Evolutionary conservation across 352 stramenopile species (phyloP).

Genomic region (Globisporangium nodosum): DNA sequence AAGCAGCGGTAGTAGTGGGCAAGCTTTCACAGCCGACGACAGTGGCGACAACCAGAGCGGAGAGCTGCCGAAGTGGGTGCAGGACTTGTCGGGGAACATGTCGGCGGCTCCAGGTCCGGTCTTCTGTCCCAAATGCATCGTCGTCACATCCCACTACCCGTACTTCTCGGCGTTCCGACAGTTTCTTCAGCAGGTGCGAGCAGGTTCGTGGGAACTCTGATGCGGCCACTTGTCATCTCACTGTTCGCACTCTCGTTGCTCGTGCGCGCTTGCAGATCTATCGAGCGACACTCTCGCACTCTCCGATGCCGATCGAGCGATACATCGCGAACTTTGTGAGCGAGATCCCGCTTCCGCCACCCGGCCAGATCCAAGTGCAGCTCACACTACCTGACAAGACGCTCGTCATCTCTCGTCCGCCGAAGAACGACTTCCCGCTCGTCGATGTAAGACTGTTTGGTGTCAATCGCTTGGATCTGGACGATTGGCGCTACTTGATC

Average conservation of each 20-base stretch:
- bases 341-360: slow-evolving; percentile 94
- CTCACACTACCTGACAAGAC: slow-evolving; percentile 85
- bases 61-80: slow-evolving; percentile 67
- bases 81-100: slow-evolving; percentile 50
- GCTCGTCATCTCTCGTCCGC: slow-evolving; percentile 80
- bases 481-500: no score
- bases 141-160: slow-evolving; percentile 93
- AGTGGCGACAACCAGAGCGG: slow-evolving; percentile 43
- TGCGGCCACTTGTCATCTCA: not conserved
- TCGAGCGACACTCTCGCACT: slow-evolving; percentile 71
- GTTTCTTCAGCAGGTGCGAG: slow-evolving; percentile 92
- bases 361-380: slow-evolving; percentile 87
- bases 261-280: slow-evolving; percentile 45
- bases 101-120: slow-evolving; percentile 46
- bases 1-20: not conserved
- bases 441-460: slow-evolving; percentile 54
- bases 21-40: slow-evolving; percentile 10
- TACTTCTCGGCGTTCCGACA: slow-evolving; percentile 94
- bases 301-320: slow-evolving; percentile 93
- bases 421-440: slow-evolving; percentile 90
- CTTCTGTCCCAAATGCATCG: slow-evolving; percentile 92
- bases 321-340: slow-evolving; percentile 97
- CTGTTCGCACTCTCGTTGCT: not conserved
- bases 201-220: no score
- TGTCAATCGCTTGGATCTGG: not conserved